Base-by-base conservation (phyloP, 371 early-diverging fungal species). In the Mucor plumbeus region DNA sequence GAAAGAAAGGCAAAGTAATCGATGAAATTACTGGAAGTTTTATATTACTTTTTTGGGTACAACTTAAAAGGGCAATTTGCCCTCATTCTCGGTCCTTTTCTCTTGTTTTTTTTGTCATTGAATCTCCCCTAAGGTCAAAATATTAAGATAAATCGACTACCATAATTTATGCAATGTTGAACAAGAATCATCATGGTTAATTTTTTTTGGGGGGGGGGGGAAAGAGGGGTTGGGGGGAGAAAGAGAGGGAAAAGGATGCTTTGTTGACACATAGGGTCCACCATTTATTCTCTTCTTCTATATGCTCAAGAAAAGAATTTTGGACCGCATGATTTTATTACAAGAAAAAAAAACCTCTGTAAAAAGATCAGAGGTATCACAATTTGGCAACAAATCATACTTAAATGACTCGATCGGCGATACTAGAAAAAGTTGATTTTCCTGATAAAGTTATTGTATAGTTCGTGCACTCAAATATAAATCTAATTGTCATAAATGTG, bases 1-100 rank as follows among this genome's bases (percentile, higher is more conserved):
- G 57, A 44, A 57, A 48, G 55, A 47, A 61, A 53, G 34, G 17
- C 41, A 61, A 35, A 60, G 34, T 44, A 43, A 64, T 56, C 55
- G 17, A 41, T 14, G 9, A 26, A 43, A 41, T 15, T 7, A 26
- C 33, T 33, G 26, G 60, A 60, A 57, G 57, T n/a, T 57, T 57
- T 40, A 40, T 59, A 40, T 59, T 59, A 47, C 21, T 48, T 34
- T 47, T 48, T 48, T 48, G 48, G 48, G 21, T 17, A 17, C 17
- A 47, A 50, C 39, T 36, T n/a, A 62, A 62, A 53, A 50, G 63
- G 50, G 53, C 19, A 62, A 62, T 53, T 38, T 38, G 19, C 15
- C 53, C 40, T 62, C 31, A 19, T 53, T 39, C 35, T 62, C 31
- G 36, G 21, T 39, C 26, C 35, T 39, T 48, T 44, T 26, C 43